Evolutionary conservation across 306 rosid genomes (phyloP), one percentile per base, ranked within the genome.

Genomic region (Fragaria ananassa): DNA sequence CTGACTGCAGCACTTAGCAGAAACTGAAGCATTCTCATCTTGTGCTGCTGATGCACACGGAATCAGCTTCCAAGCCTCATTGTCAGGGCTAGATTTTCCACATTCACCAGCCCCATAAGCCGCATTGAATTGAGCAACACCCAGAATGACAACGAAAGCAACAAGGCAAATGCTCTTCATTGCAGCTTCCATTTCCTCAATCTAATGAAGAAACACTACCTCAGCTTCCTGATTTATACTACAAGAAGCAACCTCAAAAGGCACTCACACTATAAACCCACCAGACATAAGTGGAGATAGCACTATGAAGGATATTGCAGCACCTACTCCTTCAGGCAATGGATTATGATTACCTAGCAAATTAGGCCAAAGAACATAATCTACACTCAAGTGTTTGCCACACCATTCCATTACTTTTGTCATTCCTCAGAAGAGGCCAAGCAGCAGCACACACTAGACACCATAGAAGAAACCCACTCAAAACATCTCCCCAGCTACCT

Each of bases 21-120:
- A 86, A 81, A 84, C 87, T 10, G 64, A 7, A 62, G 78, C 80
- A 12, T 78, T 31, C 70, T 0, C 75, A 70, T 79, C 81, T 29
- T 83, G 83, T 13, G 93, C 72, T n/a, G 93, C 93, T 6, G 81
- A 19, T 25, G 72, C 60, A 61, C 90, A 86, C 0, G 93, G 85
- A 68, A 45, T 72, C 78, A 89, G 85, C 41, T 83, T 89, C 61
- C 69, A 77, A 5, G 89, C 90, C 79, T 81, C 90, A 13, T 13
- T 65, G 2, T 87, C 91, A 3, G 91, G 91, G 3, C 64, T 79
- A 39, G 86, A 35, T 75, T 56, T 73, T 23, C 84, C 88, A 56
- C 93, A 89, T 50, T 81, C 90, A 13, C 90, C 82, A 12, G 73
- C 84, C 37, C 85, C 85, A 39, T 76, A 25, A 35, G 75, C 88